These are phyloP conservation scores for Zarea fungicola DNA, from an alignment of 2,329 filamentous ascomycete genomes.

Conservation along the genomic window DNA sequence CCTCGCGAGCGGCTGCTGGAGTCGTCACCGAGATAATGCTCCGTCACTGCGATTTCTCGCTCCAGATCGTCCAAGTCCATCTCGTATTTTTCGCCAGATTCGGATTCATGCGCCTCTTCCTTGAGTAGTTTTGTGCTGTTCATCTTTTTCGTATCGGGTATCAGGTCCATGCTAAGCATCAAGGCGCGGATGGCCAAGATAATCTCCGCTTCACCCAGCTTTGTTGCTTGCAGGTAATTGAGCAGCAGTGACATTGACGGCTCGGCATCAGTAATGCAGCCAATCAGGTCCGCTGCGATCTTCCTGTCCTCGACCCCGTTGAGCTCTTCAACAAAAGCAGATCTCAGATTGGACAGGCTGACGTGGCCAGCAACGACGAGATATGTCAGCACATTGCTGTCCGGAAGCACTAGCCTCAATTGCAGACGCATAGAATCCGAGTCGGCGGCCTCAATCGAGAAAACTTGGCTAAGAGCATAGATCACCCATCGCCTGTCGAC, in stretches of 20 bases:
- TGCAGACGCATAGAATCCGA: constrained; percentile 31
- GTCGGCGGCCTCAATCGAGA: constrained; percentile 45
- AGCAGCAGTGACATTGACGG: constrained; percentile 62
- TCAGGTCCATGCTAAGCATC: constrained; percentile 63
- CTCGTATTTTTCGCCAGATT: constrained; percentile 31
- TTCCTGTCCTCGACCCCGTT: constrained; percentile 38
- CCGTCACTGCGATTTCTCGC: constrained; percentile 61
- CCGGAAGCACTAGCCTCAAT: constrained; percentile 36
- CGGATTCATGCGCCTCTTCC: constrained; percentile 24
- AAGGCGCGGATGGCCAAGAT: constrained; percentile 60
- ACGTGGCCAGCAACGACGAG: constrained; percentile 56
- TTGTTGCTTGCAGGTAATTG: constrained; percentile 59
- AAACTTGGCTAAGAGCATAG: constrained; percentile 57
- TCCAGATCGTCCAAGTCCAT: constrained; percentile 57
- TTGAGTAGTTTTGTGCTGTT: constrained; percentile 28
- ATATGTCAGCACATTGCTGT: constrained; percentile 53
- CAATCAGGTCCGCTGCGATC: constrained; percentile 56
- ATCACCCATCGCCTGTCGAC: constrained; percentile 62
- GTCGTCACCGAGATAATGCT: constrained; percentile 62
- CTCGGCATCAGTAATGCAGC: constrained; percentile 59
- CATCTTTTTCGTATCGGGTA: constrained; percentile 36
- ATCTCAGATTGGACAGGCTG: constrained; percentile 52
- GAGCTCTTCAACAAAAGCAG: constrained; percentile 49
- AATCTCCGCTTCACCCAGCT: constrained; percentile 61
- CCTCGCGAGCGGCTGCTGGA: constrained; percentile 57